Percentiles rank a stretch among this genome's conserved stretches.
phyloP scores from a whole-genome alignment of 2,329 filamentous ascomycete genomes.

The Paecilomyces niveus region DNA sequence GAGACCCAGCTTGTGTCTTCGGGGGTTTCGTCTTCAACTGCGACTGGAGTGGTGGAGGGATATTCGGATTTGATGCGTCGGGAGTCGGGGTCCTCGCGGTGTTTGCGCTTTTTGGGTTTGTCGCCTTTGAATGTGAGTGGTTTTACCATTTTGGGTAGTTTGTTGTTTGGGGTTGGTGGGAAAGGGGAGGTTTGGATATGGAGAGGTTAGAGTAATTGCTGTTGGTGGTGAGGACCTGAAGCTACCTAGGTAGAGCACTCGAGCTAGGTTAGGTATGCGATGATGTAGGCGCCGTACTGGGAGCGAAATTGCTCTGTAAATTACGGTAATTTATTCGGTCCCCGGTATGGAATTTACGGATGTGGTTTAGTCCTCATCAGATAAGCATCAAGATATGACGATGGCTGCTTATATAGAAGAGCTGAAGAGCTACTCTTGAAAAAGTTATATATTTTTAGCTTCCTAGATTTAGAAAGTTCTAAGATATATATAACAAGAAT shows the following conservation, averaged over 20 bases:
- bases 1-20: constrained; percentile 88
- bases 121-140: constrained; percentile 94
- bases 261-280: not conserved
- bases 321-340: not conserved
- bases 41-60: constrained; percentile 4
- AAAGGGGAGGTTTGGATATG: constrained; percentile 4
- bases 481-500: not conserved
- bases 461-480: not conserved
- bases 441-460: not conserved
- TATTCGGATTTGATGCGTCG: constrained; percentile 20
- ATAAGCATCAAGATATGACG: no score
- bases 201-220: not conserved
- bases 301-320: not conserved
- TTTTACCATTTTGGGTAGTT: constrained; percentile 51
- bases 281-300: not conserved
- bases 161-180: not conserved
- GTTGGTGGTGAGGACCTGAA: not conserved
- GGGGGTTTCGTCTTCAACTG: constrained; percentile 34
- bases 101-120: constrained; percentile 88
- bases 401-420: no score
- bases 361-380: not conserved
- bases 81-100: constrained; percentile 48
- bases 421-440: no score
- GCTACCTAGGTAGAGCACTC: not conserved
- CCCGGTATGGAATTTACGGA: not conserved